A percentile compares a stretch with the other conserved stretches of the same genome.
phyloP scores from a whole-genome alignment of 1,284 basidiomycete genomes.

The Neolentinus lepideus region DNA sequence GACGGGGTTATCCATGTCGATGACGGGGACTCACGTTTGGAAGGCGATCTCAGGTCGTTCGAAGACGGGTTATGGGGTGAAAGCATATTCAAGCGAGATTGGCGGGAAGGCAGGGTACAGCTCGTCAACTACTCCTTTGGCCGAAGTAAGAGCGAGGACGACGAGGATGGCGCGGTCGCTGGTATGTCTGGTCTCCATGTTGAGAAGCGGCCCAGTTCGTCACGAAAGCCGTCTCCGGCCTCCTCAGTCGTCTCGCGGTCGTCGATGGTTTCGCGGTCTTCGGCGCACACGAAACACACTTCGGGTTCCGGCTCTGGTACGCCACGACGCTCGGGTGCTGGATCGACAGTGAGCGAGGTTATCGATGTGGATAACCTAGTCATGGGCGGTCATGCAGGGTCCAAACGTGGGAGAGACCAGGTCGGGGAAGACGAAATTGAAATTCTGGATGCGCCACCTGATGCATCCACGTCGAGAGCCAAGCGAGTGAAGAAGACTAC shows the following conservation, averaged over 20 bases:
- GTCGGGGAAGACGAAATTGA: conserved; percentile 49
- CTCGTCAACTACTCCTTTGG: conserved; percentile 15
- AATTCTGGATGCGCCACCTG: conserved; percentile 39
- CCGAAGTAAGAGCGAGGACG: conserved; percentile 24
- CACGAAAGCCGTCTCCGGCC: conserved; percentile 23
- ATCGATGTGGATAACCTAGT: conserved; percentile 25
- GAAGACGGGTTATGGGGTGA: conserved; percentile 59
- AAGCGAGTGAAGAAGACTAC: neutral
- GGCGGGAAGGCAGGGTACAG: conserved; percentile 55
- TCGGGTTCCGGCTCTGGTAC: conserved; percentile 17
- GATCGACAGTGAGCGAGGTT: conserved; percentile 21
- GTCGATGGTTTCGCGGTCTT: conserved; percentile 5
- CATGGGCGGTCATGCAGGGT: conserved; percentile 9
- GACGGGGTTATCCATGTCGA: conserved; percentile 36
- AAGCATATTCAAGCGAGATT: conserved; percentile 63
- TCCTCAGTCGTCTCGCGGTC: conserved; percentile 19
- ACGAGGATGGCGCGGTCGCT: conserved; percentile 15
- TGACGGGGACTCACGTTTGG: conserved; percentile 25
- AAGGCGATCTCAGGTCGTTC: conserved; percentile 45
- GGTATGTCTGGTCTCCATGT: conserved; percentile 8
- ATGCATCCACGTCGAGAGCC: neutral
- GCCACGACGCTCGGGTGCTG: conserved; percentile 26
- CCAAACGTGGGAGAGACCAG: conserved; percentile 8
- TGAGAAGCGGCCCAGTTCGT: conserved; percentile 8
- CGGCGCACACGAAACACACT: conserved; percentile 10